A percentile compares a stretch with the other conserved stretches of the same genome.
Evolutionary conservation across 2,329 filamentous ascomycete species (phyloP).

Genomic region (Ceratocystis eucalypticola): DNA sequence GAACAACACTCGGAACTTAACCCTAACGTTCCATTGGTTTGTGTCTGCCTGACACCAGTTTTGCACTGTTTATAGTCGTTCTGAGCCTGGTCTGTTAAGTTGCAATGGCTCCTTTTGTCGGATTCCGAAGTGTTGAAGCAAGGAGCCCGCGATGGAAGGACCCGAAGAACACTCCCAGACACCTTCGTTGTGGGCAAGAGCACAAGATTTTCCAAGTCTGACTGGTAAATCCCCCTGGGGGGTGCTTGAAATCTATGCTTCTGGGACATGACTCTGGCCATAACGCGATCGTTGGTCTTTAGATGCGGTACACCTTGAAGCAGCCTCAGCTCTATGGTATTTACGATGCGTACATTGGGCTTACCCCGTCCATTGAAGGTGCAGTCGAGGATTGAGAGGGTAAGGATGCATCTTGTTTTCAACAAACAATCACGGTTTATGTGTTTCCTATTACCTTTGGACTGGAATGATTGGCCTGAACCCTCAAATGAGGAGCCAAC

Average conservation of each 20-base stretch:
- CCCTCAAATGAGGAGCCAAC: background rate
- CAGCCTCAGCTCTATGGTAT: background rate
- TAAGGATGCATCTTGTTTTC: constrained; percentile 27
- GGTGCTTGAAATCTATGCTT: constrained; percentile 61
- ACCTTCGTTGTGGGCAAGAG: constrained; percentile 39
- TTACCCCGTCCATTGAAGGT: constrained; percentile 6
- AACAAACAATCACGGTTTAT: constrained; percentile 35
- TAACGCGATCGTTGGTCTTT: constrained; percentile 23
- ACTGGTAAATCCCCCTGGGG: constrained; percentile 56
- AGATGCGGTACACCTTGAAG: background rate
- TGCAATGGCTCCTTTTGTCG: constrained; percentile 25
- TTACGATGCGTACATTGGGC: constrained; percentile 6
- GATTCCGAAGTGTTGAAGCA: constrained; percentile 30
- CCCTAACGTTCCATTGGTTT: constrained; percentile 65
- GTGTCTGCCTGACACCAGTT: constrained; percentile 31
- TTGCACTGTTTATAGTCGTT: constrained; percentile 54
- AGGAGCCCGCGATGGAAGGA: constrained; percentile 34
- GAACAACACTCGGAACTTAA: constrained; percentile 82
- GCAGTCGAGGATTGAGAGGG: constrained; percentile 23
- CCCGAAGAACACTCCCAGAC: constrained; percentile 41
- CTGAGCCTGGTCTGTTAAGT: constrained; percentile 44
- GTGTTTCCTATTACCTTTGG: constrained; percentile 27
- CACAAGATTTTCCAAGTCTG: constrained; percentile 56
- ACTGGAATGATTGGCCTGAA: constrained; percentile 21
- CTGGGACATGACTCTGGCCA: constrained; percentile 50